Evolutionary conservation across 1,284 basidiomycete genomes (phyloP).

Genomic region (Marasmius oreades): DNA sequence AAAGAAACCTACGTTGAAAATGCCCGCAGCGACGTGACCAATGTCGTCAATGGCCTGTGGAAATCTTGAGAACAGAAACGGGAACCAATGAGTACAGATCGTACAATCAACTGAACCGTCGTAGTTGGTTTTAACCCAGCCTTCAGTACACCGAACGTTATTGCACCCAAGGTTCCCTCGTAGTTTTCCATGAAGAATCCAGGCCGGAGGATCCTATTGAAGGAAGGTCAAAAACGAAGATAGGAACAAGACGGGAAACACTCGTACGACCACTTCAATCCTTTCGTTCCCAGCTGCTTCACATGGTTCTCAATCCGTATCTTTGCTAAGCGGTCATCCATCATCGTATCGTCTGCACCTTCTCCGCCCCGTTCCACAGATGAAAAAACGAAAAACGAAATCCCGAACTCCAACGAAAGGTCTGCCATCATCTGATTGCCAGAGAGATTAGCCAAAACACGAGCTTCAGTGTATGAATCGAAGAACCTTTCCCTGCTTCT

Average conservation of each 20-base stretch:
- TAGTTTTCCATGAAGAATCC: conserved; percentile 41
- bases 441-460: not conserved
- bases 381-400: conserved; percentile 32
- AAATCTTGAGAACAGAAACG: not conserved
- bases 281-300: conserved; percentile 26
- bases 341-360: conserved; percentile 25
- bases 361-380: conserved; percentile 35
- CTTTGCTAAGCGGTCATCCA: conserved; percentile 31
- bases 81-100: conserved; percentile 10
- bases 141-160: conserved; percentile 31
- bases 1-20: conserved; percentile 26
- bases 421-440: conserved; percentile 28
- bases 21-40: conserved; percentile 30
- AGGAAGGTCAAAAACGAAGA: not conserved
- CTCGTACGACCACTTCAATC: conserved; percentile 35
- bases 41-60: conserved; percentile 32
- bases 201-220: conserved; percentile 14
- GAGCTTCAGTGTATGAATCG: not conserved
- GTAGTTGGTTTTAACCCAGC: conserved; percentile 29
- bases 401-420: conserved; percentile 31
- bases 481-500: conserved; percentile 37
- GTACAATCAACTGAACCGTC: conserved; percentile 33
- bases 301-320: conserved; percentile 36
- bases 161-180: conserved; percentile 31
- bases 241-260: conserved; percentile 5